A percentile compares a stretch with the other conserved stretches of the same genome.
Evolutionary conservation across 805 yeast species (phyloP).

Genomic region (Teunomyces gatunensis): DNA sequence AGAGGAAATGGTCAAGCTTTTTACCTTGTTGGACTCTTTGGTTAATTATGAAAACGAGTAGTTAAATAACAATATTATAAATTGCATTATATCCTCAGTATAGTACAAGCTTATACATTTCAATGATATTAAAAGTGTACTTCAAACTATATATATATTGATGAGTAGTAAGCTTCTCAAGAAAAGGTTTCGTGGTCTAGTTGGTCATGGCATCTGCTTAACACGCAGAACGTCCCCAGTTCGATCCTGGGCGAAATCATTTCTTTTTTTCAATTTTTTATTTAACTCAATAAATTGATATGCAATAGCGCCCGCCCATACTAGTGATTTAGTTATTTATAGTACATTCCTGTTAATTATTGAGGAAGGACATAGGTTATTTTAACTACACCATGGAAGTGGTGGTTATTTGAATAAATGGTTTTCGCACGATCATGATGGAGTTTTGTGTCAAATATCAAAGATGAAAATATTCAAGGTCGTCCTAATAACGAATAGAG

Average conservation of each 20-base stretch:
- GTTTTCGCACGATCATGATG: not conserved
- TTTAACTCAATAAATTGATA: too few species aligned
- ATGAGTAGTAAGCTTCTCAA: not conserved
- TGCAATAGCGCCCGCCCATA: too few species aligned
- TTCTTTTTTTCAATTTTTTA: conserved; percentile 1
- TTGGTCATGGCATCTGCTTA: conserved; percentile 99
- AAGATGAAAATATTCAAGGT: not conserved
- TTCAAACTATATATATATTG: too few species aligned
- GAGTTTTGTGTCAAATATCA: not conserved
- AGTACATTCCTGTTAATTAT: not conserved
- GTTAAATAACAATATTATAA: not conserved
- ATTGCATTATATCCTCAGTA: not conserved
- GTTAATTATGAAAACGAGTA: conserved; percentile 12
- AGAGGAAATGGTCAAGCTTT: conserved; percentile 52
- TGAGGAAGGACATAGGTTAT: not conserved
- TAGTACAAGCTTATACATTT: too few species aligned
- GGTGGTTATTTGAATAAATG: not conserved
- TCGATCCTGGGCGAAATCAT: conserved; percentile 99
- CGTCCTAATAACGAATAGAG: not conserved
- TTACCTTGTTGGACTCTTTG: conserved; percentile 52
- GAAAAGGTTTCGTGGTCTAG: conserved; percentile 96
- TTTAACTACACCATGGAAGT: too few species aligned
- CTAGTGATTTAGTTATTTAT: too few species aligned
- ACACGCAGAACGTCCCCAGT: conserved; percentile 99
- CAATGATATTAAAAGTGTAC: too few species aligned